A percentile compares a stretch with the other conserved stretches of the same genome.
These are phyloP conservation scores for Xylaria sp. DNA, from an alignment of 2,329 filamentous ascomycete species.

Conservation along the genomic window DNA sequence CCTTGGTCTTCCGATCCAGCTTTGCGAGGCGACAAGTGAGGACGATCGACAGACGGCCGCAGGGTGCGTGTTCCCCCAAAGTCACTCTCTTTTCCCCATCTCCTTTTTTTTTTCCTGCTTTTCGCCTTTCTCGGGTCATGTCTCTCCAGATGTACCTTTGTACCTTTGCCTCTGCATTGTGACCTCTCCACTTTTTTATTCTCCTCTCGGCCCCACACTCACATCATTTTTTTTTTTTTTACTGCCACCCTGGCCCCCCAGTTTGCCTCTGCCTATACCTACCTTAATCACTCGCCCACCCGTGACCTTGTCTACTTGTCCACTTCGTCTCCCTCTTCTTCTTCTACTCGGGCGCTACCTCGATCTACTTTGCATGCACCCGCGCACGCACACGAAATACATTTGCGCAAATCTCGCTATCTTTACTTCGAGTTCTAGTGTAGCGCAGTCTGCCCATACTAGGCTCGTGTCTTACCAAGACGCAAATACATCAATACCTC, in stretches of 20 bases:
- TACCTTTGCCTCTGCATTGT: constrained; percentile 4
- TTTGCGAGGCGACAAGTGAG: constrained; percentile 18
- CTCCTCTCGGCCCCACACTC: constrained; percentile 13
- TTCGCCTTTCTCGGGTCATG: constrained; percentile 1
- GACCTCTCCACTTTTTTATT: constrained; percentile 24
- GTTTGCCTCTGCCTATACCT: constrained; percentile 34
- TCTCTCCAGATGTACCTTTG: not conserved
- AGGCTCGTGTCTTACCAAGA: constrained; percentile 35
- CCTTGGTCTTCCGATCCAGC: constrained; percentile 11
- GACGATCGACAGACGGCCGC: constrained; percentile 18
- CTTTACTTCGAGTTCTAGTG: constrained; percentile 14
- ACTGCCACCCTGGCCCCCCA: constrained; percentile 26
- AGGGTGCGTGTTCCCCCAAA: constrained; percentile 26
- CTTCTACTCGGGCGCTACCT: constrained; percentile 40
- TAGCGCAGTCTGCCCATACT: not conserved
- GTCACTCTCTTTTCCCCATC: constrained; percentile 21
- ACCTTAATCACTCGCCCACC: constrained; percentile 38
- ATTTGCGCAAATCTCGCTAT: constrained; percentile 33
- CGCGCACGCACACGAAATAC: constrained; percentile 36
- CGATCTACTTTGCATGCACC: constrained; percentile 43
- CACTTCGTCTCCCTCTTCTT: constrained; percentile 38
- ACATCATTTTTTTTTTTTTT: constrained; percentile 27
- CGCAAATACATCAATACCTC: not conserved
- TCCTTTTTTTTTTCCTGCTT: constrained; percentile 2
- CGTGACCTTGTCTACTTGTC: constrained; percentile 41